Evolutionary conservation across 768 basidiomycete species (phyloP).

Genomic region (Mycena haematopus): DNA sequence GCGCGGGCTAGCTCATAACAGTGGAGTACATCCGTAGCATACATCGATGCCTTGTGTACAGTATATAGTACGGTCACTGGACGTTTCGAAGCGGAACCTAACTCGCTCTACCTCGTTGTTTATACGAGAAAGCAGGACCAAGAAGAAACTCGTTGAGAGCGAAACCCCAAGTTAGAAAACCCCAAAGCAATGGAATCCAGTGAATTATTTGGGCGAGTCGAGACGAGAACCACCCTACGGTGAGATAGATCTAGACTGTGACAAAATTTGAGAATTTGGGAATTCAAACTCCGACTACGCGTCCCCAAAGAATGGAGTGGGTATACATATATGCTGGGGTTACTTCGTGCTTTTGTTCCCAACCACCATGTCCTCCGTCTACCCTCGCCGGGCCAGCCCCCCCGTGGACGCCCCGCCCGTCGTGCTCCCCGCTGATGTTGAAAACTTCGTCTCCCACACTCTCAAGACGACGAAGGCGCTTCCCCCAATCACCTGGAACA

Average conservation of each 20-base stretch:
- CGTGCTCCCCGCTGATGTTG: constrained; percentile 36
- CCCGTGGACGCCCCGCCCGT: constrained; percentile 13
- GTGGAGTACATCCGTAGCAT: too few relatives aligned
- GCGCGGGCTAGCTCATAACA: too few relatives aligned
- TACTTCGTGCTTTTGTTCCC: not conserved
- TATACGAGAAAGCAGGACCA: too few relatives aligned
- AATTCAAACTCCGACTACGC: not conserved
- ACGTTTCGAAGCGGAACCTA: too few relatives aligned
- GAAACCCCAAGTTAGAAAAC: too few relatives aligned
- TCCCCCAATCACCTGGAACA: constrained; percentile 71
- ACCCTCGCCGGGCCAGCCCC: constrained; percentile 34
- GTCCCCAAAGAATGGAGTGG: constrained; percentile 10
- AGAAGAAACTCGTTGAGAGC: too few relatives aligned
- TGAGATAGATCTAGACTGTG: too few relatives aligned
- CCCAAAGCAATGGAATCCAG: too few relatives aligned
- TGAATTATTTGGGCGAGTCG: too few relatives aligned
- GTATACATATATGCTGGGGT: constrained; percentile 9
- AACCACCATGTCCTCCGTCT: constrained; percentile 38
- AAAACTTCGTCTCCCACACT: constrained; percentile 84
- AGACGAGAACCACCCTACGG: not conserved
- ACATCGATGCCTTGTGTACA: too few relatives aligned
- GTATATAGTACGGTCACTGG: too few relatives aligned
- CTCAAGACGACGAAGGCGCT: constrained; percentile 72
- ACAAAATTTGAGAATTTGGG: not conserved
- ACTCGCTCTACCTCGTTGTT: too few relatives aligned